These are phyloP conservation scores for Solanum raphanifolium DNA, from an alignment of 257 asterid species.

Conservation along the genomic window DNA sequence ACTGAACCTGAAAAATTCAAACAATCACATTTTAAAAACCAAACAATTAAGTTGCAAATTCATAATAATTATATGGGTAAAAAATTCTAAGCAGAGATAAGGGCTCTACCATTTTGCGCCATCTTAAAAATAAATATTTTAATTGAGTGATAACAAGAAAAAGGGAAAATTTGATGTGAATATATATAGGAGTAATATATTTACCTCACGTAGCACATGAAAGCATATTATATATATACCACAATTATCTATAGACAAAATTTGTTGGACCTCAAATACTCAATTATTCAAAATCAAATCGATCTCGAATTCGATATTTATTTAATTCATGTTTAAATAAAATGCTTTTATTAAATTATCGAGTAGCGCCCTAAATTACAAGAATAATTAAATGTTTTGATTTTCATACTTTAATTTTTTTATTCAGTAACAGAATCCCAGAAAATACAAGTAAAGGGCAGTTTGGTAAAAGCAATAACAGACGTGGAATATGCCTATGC, in stretches of 20 bases:
- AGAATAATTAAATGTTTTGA: too few species aligned
- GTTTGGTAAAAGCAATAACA: neutral
- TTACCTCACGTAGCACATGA: neutral
- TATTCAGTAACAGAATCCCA: neutral
- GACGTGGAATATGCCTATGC: neutral
- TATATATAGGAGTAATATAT: neutral
- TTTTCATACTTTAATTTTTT: too few species aligned
- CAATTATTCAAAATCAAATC: neutral
- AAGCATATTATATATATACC: neutral
- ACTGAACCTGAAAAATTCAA: conserved; percentile 30
- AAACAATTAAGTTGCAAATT: neutral
- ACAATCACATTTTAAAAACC: neutral
- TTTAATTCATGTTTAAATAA: neutral
- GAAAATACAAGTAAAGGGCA: neutral
- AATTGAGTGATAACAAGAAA: conserved; percentile 6
- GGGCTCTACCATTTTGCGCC: conserved; percentile 46
- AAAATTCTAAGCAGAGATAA: neutral
- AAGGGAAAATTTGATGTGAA: neutral
- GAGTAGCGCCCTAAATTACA: too few species aligned
- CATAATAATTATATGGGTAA: neutral
- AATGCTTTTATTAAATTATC: too few species aligned
- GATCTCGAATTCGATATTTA: neutral
- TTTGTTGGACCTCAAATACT: neutral
- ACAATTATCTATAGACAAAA: neutral
- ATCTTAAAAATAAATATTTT: conserved; percentile 8